Base-by-base conservation (phyloP, 169 alveolate species). In the Plasmodium adleri region DNA sequence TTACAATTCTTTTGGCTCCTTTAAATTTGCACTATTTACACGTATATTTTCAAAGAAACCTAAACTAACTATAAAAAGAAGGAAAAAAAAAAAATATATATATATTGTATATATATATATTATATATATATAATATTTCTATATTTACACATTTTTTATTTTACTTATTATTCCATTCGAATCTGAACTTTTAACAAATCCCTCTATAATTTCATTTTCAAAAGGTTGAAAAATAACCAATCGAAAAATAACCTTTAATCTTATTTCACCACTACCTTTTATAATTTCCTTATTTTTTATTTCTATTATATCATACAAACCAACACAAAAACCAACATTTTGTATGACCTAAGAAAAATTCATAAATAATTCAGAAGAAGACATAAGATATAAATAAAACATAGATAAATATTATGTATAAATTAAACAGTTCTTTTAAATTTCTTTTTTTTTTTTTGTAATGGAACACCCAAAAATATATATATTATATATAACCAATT, bases 121-220 rank as follows among this genome's bases (percentile, higher is more conserved):
- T 52, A 12, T 47, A 71, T 71, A 58, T 58, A 49, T 64, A 71
- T 24, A 32, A 71, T 22, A 71, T 17, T 15, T 22, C 15, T 12
- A 47, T 52, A 52, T 62, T 22, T 22, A 62, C 39, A 20, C 39
- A 26, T 62, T 24, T 58, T 58, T 8, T n/a, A 56, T 32, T 56
- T 56, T 45, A 76, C 88, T 66, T 76, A 76, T 76, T 3, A 76
- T 76, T 13, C 88, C 88, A 22, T 76, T 76, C n/a, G 74, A 66
- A 15, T 76, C 88, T 13, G 88, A 76, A 12, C 63, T 63, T 58
- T 76, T 76, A 9, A 76, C 88, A 68, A 63, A 76, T 12, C 88
- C 88, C 45, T 76, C 88, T 26, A 76, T 64, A 76, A 76, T 76
- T 76, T 76, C 88, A 32, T 76, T 76, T 64, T 76, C 88, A 76